Evolutionary conservation across 1,284 basidiomycete genomes (phyloP).

Genomic region (Tranzscheliella williamsii): DNA sequence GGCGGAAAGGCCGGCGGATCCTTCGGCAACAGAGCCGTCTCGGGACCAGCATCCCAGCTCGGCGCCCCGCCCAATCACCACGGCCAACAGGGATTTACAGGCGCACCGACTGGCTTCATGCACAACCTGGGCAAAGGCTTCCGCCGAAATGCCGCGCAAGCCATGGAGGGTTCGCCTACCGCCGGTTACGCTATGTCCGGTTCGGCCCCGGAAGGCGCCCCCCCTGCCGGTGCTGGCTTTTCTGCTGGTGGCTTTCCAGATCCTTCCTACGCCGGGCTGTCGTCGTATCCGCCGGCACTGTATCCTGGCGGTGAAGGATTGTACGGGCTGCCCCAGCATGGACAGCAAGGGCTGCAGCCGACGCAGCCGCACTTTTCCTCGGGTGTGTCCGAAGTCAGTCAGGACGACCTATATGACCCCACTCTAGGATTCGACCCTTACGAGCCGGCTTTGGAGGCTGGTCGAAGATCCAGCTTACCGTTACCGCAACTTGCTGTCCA

Average conservation of each 20-base stretch:
- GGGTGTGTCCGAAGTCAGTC: slow-evolving; percentile 25
- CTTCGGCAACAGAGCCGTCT: slow-evolving; percentile 28
- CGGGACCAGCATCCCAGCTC: slow-evolving; percentile 24
- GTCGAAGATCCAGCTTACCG: slow-evolving; percentile 33
- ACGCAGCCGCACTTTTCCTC: slow-evolving; percentile 14
- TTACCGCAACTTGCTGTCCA: slow-evolving; percentile 15
- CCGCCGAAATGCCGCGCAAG: slow-evolving; percentile 6
- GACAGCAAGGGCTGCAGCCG: too few relatives aligned
- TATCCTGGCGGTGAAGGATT: slow-evolving; percentile 5
- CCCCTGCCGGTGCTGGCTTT: slow-evolving; percentile 12
- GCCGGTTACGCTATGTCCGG: too few relatives aligned
- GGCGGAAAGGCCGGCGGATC: slow-evolving; percentile 21
- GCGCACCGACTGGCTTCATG: slow-evolving; percentile 27
- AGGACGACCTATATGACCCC: slow-evolving; percentile 38
- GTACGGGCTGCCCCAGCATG: slow-evolving; percentile 11
- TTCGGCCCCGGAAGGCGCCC: slow-evolving; percentile 6
- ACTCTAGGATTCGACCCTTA: slow-evolving; percentile 37
- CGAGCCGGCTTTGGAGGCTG: slow-evolving; percentile 27
- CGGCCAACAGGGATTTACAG: slow-evolving; percentile 14
- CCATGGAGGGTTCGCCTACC: too few relatives aligned
- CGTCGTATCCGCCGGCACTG: neutral
- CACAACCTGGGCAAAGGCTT: slow-evolving; percentile 35
- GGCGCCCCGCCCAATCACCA: slow-evolving; percentile 6
- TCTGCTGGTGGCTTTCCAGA: slow-evolving; percentile 10
- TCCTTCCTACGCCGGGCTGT: neutral